Evolutionary conservation across 2,329 filamentous ascomycete genomes (phyloP), one percentile per base, ranked within the genome.

Genomic region (Leptosphaerulina australis): DNA sequence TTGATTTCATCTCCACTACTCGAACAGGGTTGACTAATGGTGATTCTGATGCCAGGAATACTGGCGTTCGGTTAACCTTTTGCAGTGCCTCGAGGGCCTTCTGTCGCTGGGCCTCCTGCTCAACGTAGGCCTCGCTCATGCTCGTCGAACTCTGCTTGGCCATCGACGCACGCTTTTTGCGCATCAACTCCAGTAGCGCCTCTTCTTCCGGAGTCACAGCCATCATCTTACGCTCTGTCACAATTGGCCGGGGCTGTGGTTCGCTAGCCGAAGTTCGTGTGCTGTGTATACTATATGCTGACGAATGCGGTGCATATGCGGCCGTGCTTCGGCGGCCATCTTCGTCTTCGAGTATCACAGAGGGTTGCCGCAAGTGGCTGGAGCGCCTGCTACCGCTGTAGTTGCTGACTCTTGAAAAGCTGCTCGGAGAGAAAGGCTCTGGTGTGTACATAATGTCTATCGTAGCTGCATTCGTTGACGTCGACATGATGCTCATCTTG

Each of bases 171-270:
- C 77, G 72, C 58, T 79, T 80, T 48, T 73, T 71, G 6, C 78
- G 75, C 76, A 80, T 78, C 63, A 79, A 66, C 45, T 79, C 77
- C 26, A 80, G 55, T 11, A 80, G 59, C 18, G 75, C 74, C 62
- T 78, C 77, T 58, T 80, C 78, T 59, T 80, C 78, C 44, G 76
- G 71, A 1, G 77, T 79, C 12, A 80, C 77, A 22, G 75, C 74
- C 73, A 80, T 79, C 22, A 74, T 59, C 49, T 73, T 74, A 29
- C 64, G 69, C 20, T 60, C 54, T 62, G 54, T 62, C 59, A 53
- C 63, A 53, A 50, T 63, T 21, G 51, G 59, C 10, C 60, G 59
- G 6, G 68, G 58, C 30, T 71, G 67, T 7, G 70, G 67, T 37
- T 72, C 71, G 44, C 69, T 72, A 8, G 52, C 57, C 8, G 71